Percentiles rank a stretch among this genome's conserved stretches.
Conservation (phyloP, 2,329 filamentous ascomycete species). For the Xylariaceae sp. region DNA sequence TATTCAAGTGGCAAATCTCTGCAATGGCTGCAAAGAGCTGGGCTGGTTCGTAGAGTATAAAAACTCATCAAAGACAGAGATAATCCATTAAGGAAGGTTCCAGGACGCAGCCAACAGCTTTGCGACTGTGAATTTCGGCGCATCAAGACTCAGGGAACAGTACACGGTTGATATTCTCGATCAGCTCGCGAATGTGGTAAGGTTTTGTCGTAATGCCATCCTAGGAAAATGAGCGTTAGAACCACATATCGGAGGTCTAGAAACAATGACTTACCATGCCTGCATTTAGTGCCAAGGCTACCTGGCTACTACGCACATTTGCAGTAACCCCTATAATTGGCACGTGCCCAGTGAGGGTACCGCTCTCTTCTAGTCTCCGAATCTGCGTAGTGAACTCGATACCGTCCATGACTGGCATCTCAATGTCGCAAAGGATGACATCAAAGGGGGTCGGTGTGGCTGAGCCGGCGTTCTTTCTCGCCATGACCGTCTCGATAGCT, state of each 20-base stretch:
- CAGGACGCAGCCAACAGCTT: no score
- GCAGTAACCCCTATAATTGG: conserved; percentile 25
- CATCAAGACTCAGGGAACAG: no score
- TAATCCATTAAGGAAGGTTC: no score
- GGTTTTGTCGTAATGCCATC: conserved; percentile 26
- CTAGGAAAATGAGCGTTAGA: conserved; percentile 10
- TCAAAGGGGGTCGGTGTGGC: conserved; percentile 11
- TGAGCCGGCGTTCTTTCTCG: background rate
- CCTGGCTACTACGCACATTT: conserved; percentile 23
- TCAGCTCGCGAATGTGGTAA: conserved; percentile 22
- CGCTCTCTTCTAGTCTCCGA: conserved; percentile 14
- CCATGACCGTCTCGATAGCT: conserved; percentile 18
- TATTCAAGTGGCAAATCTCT: no score
- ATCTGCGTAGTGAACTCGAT: conserved; percentile 21
- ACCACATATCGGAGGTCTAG: background rate
- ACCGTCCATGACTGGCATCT: conserved; percentile 26
- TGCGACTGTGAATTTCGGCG: no score
- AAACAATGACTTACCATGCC: conserved; percentile 19
- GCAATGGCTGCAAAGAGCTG: no score
- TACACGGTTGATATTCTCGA: conserved; percentile 18
- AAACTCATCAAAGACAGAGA: no score
- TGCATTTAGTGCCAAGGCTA: conserved; percentile 19
- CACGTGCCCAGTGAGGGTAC: conserved; percentile 15
- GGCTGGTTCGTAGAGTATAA: no score
- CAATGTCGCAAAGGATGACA: conserved; percentile 24